Evolutionary conservation across 176 grass and related monocot species (phyloP), one percentile per base, ranked within the genome.

Genomic region (Triticum dicoccoides): DNA sequence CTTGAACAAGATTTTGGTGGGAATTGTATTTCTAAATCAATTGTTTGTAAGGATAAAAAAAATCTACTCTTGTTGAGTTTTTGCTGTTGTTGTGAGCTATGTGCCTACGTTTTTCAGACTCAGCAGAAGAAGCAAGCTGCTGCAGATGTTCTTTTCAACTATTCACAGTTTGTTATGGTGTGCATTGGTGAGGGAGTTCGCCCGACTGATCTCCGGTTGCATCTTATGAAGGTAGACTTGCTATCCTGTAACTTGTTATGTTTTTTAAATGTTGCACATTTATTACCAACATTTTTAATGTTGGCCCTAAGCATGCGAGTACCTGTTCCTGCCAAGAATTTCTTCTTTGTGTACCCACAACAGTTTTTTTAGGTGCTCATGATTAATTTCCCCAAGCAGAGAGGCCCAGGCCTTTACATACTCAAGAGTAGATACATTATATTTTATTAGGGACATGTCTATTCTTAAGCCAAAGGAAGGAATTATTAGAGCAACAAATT

Each of bases 151-250:
- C 87, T 94, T 77, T 89, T 90, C 33, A 90, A 98, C 65, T 98
- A 98, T 86, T 96, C 97, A 6, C 90, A 94, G 27, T 98, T 98
- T 88, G 92, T 89, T 76, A 93, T 94, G 92, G 97, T 96, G 20
- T 98, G 97, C 90, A 94, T 98, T 70, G 97, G 97, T 12, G 92
- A 98, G 84, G 97, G 87, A 17, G 87, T 98, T 89, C 89, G 85
- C 18, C 94, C 97, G 25, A 91, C 87, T 88, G 97, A 98, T 92
- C 85, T 98, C 27, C 92, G 94, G 72, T 88, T 98, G 64, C 94
- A 98, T 72, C 90, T 96, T 83, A 98, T 96, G 92, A 98, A 98
- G 90, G 96, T 98, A 85, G 45, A 69, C 61, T 88, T 63, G 24
- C 11, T 18, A 39, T 69, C 66, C 25, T 34, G 8, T 62, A 29